Conservation (phyloP, 202 grass and related monocot genomes). For the Carex sylvatica region DNA sequence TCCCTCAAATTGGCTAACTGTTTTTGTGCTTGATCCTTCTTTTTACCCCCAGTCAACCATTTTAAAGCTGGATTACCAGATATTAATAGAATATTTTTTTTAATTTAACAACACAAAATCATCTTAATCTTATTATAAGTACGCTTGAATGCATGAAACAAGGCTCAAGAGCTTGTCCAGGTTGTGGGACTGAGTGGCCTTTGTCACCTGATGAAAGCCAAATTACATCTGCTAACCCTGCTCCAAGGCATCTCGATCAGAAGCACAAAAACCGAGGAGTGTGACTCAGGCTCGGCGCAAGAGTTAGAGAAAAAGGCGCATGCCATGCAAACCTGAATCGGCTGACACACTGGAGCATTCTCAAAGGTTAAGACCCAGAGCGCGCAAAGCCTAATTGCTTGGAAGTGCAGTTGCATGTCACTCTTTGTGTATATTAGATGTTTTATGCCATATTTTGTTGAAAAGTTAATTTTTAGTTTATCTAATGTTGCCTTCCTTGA, state of each 20-base stretch:
- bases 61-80: not conserved
- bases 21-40: not conserved
- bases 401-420: not conserved
- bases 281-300: not conserved
- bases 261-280: not conserved
- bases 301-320: slow-evolving; percentile 19
- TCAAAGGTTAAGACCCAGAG: slow-evolving; percentile 6
- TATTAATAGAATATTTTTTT: not conserved
- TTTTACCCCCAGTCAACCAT: not conserved
- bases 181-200: too few relatives aligned
- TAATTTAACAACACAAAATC: not conserved
- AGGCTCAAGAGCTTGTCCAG: too few relatives aligned
- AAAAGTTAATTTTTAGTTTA: not conserved
- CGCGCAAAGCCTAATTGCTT: not conserved
- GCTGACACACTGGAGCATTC: not conserved
- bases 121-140: not conserved
- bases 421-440: slow-evolving; percentile 7
- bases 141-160: not conserved
- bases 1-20: not conserved
- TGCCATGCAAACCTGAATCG: slow-evolving; percentile 8
- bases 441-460: not conserved
- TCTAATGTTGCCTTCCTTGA: not conserved
- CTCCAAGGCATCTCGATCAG: too few relatives aligned
- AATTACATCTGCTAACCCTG: too few relatives aligned
- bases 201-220: too few relatives aligned